Evolutionary conservation across 129 eudicot genomes (phyloP).

Genomic region (Dittrichia graveolens): DNA sequence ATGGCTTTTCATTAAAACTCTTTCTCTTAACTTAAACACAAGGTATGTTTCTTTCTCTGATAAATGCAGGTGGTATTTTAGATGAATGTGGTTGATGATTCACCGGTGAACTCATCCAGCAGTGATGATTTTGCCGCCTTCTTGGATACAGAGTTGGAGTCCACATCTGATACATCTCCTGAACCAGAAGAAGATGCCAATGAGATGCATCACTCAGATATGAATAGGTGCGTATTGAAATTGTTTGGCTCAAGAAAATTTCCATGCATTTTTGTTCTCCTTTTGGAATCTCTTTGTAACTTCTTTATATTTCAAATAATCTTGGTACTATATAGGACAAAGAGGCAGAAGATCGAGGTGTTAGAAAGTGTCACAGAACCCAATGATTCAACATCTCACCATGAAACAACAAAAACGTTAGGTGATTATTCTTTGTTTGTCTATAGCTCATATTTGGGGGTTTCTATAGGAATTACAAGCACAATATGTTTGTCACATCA

Average conservation of each 20-base stretch:
- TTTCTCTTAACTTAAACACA: neutral
- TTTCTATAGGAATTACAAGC: neutral
- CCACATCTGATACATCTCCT: conserved; percentile 42
- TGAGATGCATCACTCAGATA: conserved; percentile 25
- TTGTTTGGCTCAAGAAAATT: neutral
- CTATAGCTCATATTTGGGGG: neutral
- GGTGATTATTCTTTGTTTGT: conserved; percentile 33
- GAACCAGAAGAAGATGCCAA: conserved; percentile 37
- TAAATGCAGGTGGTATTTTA: conserved; percentile 24
- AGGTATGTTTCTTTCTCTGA: conserved; percentile 18
- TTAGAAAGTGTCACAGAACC: conserved; percentile 28
- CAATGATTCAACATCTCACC: conserved; percentile 35
- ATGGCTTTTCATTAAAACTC: neutral
- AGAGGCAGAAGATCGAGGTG: conserved; percentile 58
- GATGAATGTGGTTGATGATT: conserved; percentile 50
- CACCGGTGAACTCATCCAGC: conserved; percentile 48
- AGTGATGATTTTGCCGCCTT: conserved; percentile 57
- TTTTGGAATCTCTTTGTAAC: neutral
- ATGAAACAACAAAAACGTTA: conserved; percentile 21
- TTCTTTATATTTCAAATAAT: neutral
- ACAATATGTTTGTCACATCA: neutral
- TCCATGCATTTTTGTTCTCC: conserved; percentile 13
- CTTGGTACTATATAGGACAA: conserved; percentile 41
- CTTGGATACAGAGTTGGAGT: conserved; percentile 55
- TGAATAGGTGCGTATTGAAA: conserved; percentile 26